Base-by-base conservation (phyloP, 768 basidiomycete genomes). In the Mycena vitilis region DNA sequence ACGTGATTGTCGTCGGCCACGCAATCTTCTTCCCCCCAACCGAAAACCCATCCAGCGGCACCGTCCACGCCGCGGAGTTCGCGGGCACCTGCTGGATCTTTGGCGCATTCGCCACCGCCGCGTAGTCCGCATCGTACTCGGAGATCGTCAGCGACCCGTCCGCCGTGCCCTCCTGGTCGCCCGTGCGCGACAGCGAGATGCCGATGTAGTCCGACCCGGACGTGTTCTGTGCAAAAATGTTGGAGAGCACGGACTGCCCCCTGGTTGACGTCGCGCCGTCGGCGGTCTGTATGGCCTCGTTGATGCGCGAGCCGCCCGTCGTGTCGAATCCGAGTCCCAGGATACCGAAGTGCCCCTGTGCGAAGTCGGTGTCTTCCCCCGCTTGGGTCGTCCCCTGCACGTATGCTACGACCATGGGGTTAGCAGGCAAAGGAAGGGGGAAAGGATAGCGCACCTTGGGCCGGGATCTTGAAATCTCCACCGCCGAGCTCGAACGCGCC, bases 301-400 rank as follows among this genome's bases (percentile, higher is more conserved):
- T 60, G n/a, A 60, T 49, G 6, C 22, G 60, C 3, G 60, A 60
- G 20, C 48, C 40, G 15, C 60, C 60, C 1, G 36, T 7, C 37
- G 48, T 49, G 36, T 60, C 48, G 60, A 60, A 60, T 5, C 60
- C 60, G 48, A 60, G 60, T 1, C 60, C 60, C 11, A 48, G 48
- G 60, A 60, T 60, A 9, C 60, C 60, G 20, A 60, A 60, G 37
- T 60, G 60, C 30, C 48, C 48, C 5, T 48, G 25, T 3, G 9
- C 22, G 38, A 60, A 60, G 22, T 60, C 60, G 20, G 60, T 36
- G 5, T 37, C 60, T 51, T 61, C 60, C 2, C 60, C 60, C 0
- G 48, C 51, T 34, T 38, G 34, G 36, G 37, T 13, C 40, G 8
- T 12, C 36, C 22, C 49, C 8, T 11, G 20, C 16, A 61, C 48